A percentile compares a stretch with the other conserved stretches of the same genome.
Conservation (phyloP, 805 yeast genomes). For the Trichomonascus vanleenenianus region DNA sequence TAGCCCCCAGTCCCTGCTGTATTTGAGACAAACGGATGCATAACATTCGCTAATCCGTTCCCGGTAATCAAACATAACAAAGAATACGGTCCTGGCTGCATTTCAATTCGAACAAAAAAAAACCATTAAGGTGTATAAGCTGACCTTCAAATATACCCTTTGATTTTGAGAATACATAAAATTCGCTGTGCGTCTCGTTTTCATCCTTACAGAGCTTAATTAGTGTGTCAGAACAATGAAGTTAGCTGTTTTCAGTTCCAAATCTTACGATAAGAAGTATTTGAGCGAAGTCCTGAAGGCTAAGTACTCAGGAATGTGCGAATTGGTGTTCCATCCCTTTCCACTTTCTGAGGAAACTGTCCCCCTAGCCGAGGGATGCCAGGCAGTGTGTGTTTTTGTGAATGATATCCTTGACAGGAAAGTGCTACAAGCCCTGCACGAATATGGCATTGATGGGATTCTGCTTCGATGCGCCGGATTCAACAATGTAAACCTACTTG, state of each 20-base stretch:
- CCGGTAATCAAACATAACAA: no score
- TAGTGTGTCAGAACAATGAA: conserved; percentile 4
- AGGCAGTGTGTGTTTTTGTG: conserved; percentile 6
- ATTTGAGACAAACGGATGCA: no score
- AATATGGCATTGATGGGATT: conserved; percentile 1
- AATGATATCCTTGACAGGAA: background rate
- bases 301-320: background rate
- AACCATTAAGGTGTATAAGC: no score
- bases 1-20: no score
- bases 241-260: conserved; percentile 6
- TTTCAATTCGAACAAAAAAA: no score
- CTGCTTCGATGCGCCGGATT: conserved; percentile 6
- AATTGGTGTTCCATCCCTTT: conserved; percentile 1
- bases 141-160: no score
- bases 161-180: no score
- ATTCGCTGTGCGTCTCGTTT: no score
- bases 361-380: conserved; percentile 1
- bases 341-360: conserved; percentile 4
- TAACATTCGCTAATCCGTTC: no score
- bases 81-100: no score
- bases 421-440: conserved; percentile 1
- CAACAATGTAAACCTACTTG: conserved; percentile 4
- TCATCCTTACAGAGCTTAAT: no score
- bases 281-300: background rate
- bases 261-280: conserved; percentile 5